Evolutionary conservation across 2,329 filamentous ascomycete species (phyloP).

Genomic region (Tolypocladium pustulatum): DNA sequence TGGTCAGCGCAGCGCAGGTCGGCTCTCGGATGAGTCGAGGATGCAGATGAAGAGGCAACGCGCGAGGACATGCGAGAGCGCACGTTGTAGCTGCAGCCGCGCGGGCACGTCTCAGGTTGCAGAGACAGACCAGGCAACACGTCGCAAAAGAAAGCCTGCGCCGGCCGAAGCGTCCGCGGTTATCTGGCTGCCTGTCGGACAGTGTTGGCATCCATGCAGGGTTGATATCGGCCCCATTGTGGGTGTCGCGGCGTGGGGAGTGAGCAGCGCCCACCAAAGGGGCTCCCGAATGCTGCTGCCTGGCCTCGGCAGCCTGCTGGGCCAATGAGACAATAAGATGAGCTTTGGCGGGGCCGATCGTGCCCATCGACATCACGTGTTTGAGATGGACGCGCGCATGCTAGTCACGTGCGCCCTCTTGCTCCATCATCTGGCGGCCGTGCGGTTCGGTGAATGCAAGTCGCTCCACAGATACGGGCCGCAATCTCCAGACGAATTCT

Average conservation of each 20-base stretch:
- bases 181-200: background rate
- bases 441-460: too few relatives aligned
- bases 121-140: background rate
- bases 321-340: background rate
- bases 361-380: background rate
- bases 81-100: background rate
- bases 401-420: background rate
- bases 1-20: background rate
- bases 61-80: background rate
- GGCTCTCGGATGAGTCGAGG: background rate
- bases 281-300: constrained; percentile 8
- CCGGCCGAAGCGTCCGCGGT: background rate
- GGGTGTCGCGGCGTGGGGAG: background rate
- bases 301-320: background rate
- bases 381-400: background rate
- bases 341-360: background rate
- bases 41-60: background rate
- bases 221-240: background rate
- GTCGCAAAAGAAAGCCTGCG: background rate
- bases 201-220: background rate
- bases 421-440: background rate
- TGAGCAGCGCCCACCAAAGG: background rate
- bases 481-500: background rate
- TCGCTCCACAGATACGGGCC: too few relatives aligned
- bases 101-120: background rate